These are phyloP conservation scores for Ehretia macrophylla DNA, from an alignment of 257 asterid genomes.

Conservation along the genomic window DNA sequence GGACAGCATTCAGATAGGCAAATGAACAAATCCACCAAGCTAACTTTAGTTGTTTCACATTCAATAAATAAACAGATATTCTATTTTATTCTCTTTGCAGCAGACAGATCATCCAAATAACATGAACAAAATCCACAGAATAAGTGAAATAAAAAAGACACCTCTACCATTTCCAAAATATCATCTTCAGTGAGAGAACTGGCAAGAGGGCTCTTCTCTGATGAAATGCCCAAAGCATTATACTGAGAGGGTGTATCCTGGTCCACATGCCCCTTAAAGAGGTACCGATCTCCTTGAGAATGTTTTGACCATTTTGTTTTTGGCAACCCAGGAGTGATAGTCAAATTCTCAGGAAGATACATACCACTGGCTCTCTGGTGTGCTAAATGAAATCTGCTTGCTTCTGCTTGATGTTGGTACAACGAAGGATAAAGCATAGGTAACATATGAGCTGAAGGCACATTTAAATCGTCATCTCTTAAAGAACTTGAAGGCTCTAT, in stretches of 20 bases:
- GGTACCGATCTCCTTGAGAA: conserved; percentile 33
- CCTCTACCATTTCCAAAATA: conserved; percentile 77
- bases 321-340: conserved; percentile 27
- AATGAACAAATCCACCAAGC: no score
- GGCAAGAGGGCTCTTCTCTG: conserved; percentile 42
- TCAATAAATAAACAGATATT: neutral
- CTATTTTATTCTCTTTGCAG: neutral
- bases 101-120: neutral
- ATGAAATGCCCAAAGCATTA: conserved; percentile 48
- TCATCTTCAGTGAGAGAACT: conserved; percentile 83
- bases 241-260: conserved; percentile 28
- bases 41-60: no score
- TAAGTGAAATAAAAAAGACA: conserved; percentile 25
- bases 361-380: conserved; percentile 35
- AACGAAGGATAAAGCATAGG: conserved; percentile 58
- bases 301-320: conserved; percentile 34
- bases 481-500: conserved; percentile 41
- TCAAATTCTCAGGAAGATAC: conserved; percentile 24
- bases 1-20: no score
- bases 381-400: conserved; percentile 51
- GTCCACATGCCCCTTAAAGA: conserved; percentile 19
- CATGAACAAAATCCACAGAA: no score
- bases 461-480: conserved; percentile 35
- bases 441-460: conserved; percentile 37
- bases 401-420: conserved; percentile 61